Evolutionary conservation across 192 early-diverging fungal genomes (phyloP), one percentile per base, ranked within the genome.

Genomic region (Gryganskiella cystojenkinii): DNA sequence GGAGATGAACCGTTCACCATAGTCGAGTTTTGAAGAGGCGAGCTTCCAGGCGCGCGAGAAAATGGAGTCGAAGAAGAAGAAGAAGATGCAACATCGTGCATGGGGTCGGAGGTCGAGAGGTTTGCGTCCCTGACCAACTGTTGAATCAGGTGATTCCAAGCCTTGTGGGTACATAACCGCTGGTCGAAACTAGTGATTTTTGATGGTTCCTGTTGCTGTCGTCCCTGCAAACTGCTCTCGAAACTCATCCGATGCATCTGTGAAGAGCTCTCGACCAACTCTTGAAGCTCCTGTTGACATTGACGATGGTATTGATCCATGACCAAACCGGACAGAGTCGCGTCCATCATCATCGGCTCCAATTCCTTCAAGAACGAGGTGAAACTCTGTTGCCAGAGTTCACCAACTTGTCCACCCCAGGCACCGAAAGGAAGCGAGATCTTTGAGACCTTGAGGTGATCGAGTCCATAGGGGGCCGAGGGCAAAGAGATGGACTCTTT

Each of bases 301-400:
- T 64, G 67, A 3, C 74, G 74, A 33, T 78, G 74, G 27, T 69
- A 78, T n/a, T 78, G 74, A 46, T 78, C 74, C 47, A 78, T 78
- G 8, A 78, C 66, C 1, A 78, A 43, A 7, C 74, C 74, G n/a
- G 74, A 78, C 10, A 64, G 50, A 1, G 74, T 60, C 20, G 74
- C 74, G 20, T 78, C 74, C n/a, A 69, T 40, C 56, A 78, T 78
- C 74, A 69, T 64, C 1, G 74, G 65, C 30, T 78, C 74, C 0
- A 78, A 65, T 2, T 67, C 74, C 30, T 64, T 42, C 49, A 78
- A 60, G 61, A 78, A 69, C 4, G 67, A 28, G 0, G 56, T 60
- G 20, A 69, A 78, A 17, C 47, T 64, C 19, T 78, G 34, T 24
- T 78, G 66, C 74, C 74, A 78, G 10, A 78, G 56, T 24, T 78